phyloP scores from a whole-genome alignment of 441 rosid species.

The California macrophylla region DNA sequence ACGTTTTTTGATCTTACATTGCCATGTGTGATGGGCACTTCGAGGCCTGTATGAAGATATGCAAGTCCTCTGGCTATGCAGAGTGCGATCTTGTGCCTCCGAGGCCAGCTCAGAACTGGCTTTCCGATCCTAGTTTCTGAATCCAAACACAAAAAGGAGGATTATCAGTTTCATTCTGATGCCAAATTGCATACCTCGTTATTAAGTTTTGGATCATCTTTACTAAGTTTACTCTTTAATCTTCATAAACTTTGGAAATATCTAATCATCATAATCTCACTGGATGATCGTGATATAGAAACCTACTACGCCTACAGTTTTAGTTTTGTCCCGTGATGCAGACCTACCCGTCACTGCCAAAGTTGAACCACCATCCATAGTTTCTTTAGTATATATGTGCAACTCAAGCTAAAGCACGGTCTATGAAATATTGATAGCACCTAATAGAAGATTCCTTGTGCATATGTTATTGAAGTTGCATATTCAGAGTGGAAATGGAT shows the following conservation, averaged over 20 bases:
- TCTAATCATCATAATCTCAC: background rate
- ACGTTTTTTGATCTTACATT: conserved; percentile 80
- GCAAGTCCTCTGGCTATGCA: conserved; percentile 81
- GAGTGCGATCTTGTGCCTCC: conserved; percentile 84
- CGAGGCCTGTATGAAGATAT: conserved; percentile 71
- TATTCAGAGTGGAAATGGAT: background rate
- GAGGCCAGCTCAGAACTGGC: conserved; percentile 77
- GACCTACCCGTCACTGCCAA: background rate
- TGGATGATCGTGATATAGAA: background rate
- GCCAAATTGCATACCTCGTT: too few relatives aligned
- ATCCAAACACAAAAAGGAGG: conserved; percentile 9
- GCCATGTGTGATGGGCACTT: conserved; percentile 75
- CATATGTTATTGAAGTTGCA: background rate
- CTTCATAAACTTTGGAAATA: background rate
- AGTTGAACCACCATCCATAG: background rate
- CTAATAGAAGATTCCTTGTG: background rate
- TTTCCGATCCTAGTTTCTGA: conserved; percentile 70
- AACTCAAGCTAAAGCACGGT: background rate
- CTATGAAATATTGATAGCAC: background rate
- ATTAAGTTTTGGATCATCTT: too few relatives aligned
- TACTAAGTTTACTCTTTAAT: too few relatives aligned
- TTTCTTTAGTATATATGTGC: background rate
- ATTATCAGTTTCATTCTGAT: background rate
- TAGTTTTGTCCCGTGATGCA: background rate
- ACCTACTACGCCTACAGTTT: background rate